Conservation (phyloP, 352 stramenopile species). For the Blastocystis sp. region DNA sequence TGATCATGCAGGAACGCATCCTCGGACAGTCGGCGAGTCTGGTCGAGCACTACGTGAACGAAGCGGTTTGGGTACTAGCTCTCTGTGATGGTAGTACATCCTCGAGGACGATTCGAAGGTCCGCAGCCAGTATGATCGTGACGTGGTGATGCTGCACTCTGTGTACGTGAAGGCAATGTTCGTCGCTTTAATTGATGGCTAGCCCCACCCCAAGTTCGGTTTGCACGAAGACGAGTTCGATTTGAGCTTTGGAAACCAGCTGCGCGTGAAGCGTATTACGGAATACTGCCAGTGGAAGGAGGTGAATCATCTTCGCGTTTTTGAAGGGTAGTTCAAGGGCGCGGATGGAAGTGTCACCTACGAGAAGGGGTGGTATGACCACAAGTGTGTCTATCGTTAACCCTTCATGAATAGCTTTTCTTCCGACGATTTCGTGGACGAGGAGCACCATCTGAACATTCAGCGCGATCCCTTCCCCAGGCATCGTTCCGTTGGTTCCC, state of each 20-base stretch:
- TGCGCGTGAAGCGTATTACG: conserved; percentile 46
- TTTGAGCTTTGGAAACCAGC: conserved; percentile 66
- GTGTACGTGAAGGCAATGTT: conserved; percentile 42
- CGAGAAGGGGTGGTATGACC: conserved; percentile 45
- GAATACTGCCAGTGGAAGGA: conserved; percentile 69
- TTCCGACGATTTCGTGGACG: conserved; percentile 55
- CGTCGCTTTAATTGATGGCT: neutral
- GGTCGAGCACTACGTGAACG: conserved; percentile 62
- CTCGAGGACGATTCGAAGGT: conserved; percentile 35
- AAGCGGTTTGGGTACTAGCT: neutral
- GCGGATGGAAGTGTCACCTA: conserved; percentile 2
- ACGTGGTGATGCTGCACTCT: conserved; percentile 57
- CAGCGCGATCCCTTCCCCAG: conserved; percentile 37
- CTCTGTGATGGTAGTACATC: conserved; percentile 29
- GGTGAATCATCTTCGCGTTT: neutral
- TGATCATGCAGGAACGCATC: conserved; percentile 58
- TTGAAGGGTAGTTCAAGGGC: neutral
- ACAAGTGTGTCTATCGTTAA: neutral
- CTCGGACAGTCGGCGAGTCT: conserved; percentile 1
- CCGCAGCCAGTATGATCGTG: conserved; percentile 51
- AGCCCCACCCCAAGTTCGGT: conserved; percentile 49
- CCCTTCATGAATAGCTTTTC: conserved; percentile 4
- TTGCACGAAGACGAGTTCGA: conserved; percentile 63
- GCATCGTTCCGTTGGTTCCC: neutral
- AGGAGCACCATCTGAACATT: conserved; percentile 29